Percentiles rank a stretch among this genome's conserved stretches.
These are phyloP conservation scores for Prunus persica DNA, from an alignment of 306 rosid genomes.

Conservation along the genomic window Prunus_persica_NCBIv2 NC_034009.1:34841501-34842000, in stretches of 20 bases:
- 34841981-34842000: conserved; percentile 51
- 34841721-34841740: conserved; percentile 58
- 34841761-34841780: conserved; percentile 28
- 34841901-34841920: conserved; percentile 29
- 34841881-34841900: conserved; percentile 26
- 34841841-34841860: conserved; percentile 38
- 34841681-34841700: conserved; percentile 1
- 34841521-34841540: background rate
- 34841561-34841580: conserved; percentile 30
- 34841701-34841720: conserved; percentile 26
- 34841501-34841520: background rate
- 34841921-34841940: conserved; percentile 42
- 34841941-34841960: background rate
- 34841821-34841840: conserved; percentile 1
- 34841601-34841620: background rate
- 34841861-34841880: conserved; percentile 43
- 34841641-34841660: background rate
- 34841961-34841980: conserved; percentile 11
- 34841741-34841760: conserved; percentile 37
- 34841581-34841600: conserved; percentile 6
- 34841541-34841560: conserved; percentile 11
- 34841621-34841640: too few relatives aligned
- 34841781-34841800: conserved; percentile 6
- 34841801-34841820: background rate
- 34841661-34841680: background rate